A percentile compares a stretch with the other conserved stretches of the same genome.
These are phyloP conservation scores for Backusella luteola DNA, from an alignment of 192 early-diverging fungal species.

Conservation along the genomic window DNA sequence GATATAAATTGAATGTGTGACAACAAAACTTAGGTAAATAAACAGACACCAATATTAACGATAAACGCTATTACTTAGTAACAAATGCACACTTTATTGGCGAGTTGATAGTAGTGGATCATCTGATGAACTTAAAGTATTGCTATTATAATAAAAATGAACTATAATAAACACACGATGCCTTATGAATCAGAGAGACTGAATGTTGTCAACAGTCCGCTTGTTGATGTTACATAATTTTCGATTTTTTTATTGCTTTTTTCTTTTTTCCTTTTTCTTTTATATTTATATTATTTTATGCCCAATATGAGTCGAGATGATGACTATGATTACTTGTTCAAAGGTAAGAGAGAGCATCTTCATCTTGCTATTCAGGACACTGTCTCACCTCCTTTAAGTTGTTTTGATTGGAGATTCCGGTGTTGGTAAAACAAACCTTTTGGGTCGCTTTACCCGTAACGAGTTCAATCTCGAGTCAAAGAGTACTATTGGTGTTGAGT, in stretches of 20 bases:
- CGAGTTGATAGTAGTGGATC: too few relatives aligned
- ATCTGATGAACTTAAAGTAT: too few relatives aligned
- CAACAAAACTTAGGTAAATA: too few relatives aligned
- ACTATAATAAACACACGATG: background rate
- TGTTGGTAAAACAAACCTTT: constrained; percentile 91
- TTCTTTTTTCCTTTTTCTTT: background rate
- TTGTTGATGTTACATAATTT: background rate
- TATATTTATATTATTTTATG: background rate
- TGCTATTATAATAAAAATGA: too few relatives aligned
- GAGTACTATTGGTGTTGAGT: constrained; percentile 84
- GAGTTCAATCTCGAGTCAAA: constrained; percentile 79
- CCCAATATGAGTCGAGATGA: constrained; percentile 31
- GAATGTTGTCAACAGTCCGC: background rate
- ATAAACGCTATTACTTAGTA: too few relatives aligned
- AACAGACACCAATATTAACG: too few relatives aligned
- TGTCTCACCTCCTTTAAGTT: constrained; percentile 25
- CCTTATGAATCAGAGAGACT: background rate
- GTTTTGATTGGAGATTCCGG: constrained; percentile 66
- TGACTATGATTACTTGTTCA: constrained; percentile 91
- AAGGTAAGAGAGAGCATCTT: constrained; percentile 48
- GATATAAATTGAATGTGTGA: too few relatives aligned
- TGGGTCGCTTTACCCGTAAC: constrained; percentile 95
- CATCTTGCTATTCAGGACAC: background rate
- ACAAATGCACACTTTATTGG: too few relatives aligned
- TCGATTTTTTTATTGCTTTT: background rate